Conservation (phyloP, 2,329 filamentous ascomycete genomes). For the Magnaporthiopsis poae region DNA sequence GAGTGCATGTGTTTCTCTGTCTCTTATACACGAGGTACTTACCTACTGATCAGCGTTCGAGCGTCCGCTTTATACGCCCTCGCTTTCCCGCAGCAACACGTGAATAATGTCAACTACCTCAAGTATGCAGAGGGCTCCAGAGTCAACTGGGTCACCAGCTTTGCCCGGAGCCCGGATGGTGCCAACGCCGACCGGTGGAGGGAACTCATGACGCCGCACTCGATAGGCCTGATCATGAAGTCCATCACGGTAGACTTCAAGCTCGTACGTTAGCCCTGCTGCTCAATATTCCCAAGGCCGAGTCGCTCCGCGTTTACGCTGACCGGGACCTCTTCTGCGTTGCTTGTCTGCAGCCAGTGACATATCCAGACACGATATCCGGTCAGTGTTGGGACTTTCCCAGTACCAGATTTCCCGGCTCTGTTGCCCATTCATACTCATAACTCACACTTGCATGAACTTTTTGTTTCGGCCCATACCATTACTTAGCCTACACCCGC, state of each 20-base stretch:
- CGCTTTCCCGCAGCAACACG: constrained; percentile 47
- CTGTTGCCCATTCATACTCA: background rate
- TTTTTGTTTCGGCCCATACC: background rate
- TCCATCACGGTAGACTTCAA: constrained; percentile 79
- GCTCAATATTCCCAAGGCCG: background rate
- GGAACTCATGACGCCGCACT: constrained; percentile 55
- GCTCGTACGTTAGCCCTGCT: constrained; percentile 50
- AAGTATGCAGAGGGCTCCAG: constrained; percentile 74
- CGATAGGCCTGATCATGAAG: constrained; percentile 65
- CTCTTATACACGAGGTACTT: no score
- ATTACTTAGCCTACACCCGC: background rate
- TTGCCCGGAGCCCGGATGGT: constrained; percentile 53
- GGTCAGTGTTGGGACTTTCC: constrained; percentile 22
- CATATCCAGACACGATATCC: constrained; percentile 70
- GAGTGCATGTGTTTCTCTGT: no score
- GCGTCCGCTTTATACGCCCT: background rate
- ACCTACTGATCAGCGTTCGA: background rate
- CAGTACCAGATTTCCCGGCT: background rate
- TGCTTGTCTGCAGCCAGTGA: constrained; percentile 54
- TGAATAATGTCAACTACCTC: constrained; percentile 80
- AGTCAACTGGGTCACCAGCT: constrained; percentile 67
- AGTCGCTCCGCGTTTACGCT: background rate
- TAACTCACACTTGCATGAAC: background rate
- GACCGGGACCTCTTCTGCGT: background rate
- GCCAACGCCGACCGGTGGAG: constrained; percentile 54